A percentile compares a stretch with the other conserved stretches of the same genome.
phyloP scores from a whole-genome alignment of 129 eudicot species.

The Sambucus nigra region DNA sequence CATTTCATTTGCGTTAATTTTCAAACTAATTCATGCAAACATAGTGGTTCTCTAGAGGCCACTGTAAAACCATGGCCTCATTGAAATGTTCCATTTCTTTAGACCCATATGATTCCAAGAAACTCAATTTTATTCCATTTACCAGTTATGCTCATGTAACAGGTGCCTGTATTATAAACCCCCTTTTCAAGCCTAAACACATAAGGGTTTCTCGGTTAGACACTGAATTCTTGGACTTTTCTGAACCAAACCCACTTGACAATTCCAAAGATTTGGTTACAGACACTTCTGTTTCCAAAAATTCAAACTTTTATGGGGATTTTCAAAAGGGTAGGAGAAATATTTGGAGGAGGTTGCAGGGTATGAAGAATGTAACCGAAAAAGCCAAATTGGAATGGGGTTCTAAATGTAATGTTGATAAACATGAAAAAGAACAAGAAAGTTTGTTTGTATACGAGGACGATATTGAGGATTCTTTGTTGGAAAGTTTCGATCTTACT shows the following conservation, averaged over 20 bases:
- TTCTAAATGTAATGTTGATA: constrained; percentile 2
- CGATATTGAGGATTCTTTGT: background rate
- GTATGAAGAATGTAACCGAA: constrained; percentile 20
- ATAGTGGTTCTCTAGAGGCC: constrained; percentile 4
- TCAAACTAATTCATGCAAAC: constrained; percentile 12
- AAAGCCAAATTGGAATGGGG: constrained; percentile 10
- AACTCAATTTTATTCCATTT: constrained; percentile 27
- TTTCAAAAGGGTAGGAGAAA: constrained; percentile 28
- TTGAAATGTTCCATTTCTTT: constrained; percentile 25
- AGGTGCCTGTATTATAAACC: constrained; percentile 23
- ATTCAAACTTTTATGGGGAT: constrained; percentile 17
- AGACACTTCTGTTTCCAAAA: constrained; percentile 22
- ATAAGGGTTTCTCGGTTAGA: constrained; percentile 53
- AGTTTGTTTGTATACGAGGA: constrained; percentile 7
- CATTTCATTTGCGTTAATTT: background rate
- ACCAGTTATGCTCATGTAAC: constrained; percentile 14
- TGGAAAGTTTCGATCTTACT: constrained; percentile 22
- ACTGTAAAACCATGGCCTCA: constrained; percentile 23
- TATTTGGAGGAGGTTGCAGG: constrained; percentile 50
- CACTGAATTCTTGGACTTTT: constrained; percentile 32
- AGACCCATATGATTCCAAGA: constrained; percentile 26
- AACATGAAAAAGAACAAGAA: constrained; percentile 7
- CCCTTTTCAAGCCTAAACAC: constrained; percentile 27
- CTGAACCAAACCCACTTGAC: constrained; percentile 24
- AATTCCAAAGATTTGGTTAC: constrained; percentile 13